Evolutionary conservation across 352 stramenopile species (phyloP).

Genomic region (Phytophthora pluvialis): DNA sequence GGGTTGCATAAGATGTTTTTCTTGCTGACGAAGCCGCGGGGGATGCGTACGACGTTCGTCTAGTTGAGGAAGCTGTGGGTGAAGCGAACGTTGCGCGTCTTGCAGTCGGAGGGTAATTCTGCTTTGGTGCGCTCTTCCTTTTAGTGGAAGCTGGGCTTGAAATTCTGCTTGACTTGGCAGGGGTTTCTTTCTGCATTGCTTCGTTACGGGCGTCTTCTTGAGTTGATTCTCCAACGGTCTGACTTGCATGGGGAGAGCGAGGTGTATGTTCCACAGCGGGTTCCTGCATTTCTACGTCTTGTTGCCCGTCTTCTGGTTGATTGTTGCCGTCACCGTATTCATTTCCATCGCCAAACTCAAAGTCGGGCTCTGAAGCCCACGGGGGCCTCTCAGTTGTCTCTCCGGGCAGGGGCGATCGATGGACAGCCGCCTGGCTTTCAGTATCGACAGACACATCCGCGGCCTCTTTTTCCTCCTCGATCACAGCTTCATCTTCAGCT

Average conservation of each 20-base stretch:
- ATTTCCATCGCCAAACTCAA: slow-evolving; percentile 27
- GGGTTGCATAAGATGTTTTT: slow-evolving; percentile 15
- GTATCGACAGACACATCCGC: not conserved
- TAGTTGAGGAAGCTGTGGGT: slow-evolving; percentile 7
- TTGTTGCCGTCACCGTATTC: slow-evolving; percentile 11
- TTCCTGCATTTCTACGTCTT: slow-evolving; percentile 31
- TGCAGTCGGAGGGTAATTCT: not conserved
- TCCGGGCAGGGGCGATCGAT: slow-evolving; percentile 5
- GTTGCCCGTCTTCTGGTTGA: not conserved
- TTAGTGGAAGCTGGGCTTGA: slow-evolving; percentile 10
- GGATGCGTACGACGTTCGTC: slow-evolving; percentile 14
- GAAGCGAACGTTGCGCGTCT: slow-evolving; percentile 19
- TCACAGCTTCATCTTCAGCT: slow-evolving; percentile 4
- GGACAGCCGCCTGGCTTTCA: not conserved
- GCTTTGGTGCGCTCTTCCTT: not conserved
- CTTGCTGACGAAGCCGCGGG: slow-evolving; percentile 14
- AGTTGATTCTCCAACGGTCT: slow-evolving; percentile 14
- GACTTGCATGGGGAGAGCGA: not conserved
- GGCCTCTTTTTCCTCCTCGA: slow-evolving; percentile 14
- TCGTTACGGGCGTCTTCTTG: slow-evolving; percentile 9
- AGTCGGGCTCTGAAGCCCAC: slow-evolving; percentile 28
- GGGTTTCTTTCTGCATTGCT: slow-evolving; percentile 1
- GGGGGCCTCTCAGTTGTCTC: slow-evolving; percentile 14
- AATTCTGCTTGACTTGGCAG: slow-evolving; percentile 1
- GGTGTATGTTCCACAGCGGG: slow-evolving; percentile 2